Percentiles rank a stretch among this genome's conserved stretches.
Evolutionary conservation across 2,329 filamentous ascomycete genomes (phyloP).

Genomic region (Aspergillus sp.): DNA sequence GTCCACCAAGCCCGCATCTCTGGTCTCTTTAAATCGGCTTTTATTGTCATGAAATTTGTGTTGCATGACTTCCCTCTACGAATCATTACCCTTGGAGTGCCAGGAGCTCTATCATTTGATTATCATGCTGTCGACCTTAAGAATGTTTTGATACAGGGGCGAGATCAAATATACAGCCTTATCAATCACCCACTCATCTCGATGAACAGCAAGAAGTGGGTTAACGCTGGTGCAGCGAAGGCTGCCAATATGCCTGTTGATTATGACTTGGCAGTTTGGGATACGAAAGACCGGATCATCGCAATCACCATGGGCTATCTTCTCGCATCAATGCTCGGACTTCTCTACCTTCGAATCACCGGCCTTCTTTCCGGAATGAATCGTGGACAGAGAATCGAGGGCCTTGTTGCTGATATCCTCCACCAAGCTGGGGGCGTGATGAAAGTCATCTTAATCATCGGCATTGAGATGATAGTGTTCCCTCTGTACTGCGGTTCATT

Average conservation of each 20-base stretch:
- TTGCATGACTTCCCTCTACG: constrained; percentile 33
- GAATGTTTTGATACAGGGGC: constrained; percentile 9
- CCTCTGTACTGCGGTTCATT: constrained; percentile 92
- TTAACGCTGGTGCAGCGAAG: constrained; percentile 18
- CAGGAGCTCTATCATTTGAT: constrained; percentile 16
- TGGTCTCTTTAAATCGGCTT: constrained; percentile 37
- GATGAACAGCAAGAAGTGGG: constrained; percentile 22
- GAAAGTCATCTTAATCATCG: constrained; percentile 97
- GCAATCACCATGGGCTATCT: constrained; percentile 79
- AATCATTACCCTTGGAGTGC: constrained; percentile 22
- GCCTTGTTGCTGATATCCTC: constrained; percentile 69
- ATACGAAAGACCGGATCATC: constrained; percentile 61
- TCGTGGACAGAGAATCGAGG: constrained; percentile 59
- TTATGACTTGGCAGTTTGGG: constrained; percentile 63
- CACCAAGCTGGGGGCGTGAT: constrained; percentile 94
- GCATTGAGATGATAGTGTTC: constrained; percentile 97
- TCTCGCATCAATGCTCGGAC: constrained; percentile 68
- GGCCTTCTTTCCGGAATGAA: constrained; percentile 60
- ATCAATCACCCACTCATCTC: constrained; percentile 15
- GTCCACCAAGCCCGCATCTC: constrained; percentile 53
- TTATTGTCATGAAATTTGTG: constrained; percentile 38
- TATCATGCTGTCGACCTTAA: constrained; percentile 12
- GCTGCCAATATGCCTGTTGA: constrained; percentile 38
- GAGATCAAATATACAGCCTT: constrained; percentile 18
- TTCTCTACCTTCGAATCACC: constrained; percentile 72